Percentiles rank a stretch among this genome's conserved stretches.
Conservation (phyloP, 768 basidiomycete genomes). For the Trametes gibbosa region DNA sequence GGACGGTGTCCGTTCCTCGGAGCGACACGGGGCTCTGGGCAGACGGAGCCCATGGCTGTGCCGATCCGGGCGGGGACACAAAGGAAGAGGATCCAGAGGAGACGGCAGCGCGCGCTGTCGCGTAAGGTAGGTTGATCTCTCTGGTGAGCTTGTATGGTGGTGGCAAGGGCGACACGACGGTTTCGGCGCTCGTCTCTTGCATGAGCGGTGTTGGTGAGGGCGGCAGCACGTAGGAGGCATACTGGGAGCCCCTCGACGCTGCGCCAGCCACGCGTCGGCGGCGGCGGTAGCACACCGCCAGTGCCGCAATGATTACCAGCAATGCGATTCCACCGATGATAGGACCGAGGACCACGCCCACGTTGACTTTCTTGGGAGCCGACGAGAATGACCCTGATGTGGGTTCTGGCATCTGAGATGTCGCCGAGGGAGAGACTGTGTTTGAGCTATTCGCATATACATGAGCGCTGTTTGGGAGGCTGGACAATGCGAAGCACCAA, state of each 20-base stretch:
- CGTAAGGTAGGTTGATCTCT: too few relatives aligned
- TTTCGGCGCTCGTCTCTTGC: background rate
- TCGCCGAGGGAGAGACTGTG: background rate
- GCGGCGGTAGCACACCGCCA: background rate
- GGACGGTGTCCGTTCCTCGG: background rate
- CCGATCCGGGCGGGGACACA: background rate
- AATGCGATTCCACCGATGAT: conserved; percentile 16
- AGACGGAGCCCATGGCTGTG: background rate
- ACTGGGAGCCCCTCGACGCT: background rate
- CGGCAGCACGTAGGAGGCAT: background rate
- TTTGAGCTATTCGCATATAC: background rate
- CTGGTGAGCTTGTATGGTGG: background rate
- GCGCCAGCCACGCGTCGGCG: background rate
- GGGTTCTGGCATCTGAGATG: background rate
- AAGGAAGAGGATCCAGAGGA: background rate
- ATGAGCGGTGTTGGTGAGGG: background rate
- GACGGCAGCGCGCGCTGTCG: too few relatives aligned
- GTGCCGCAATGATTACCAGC: conserved; percentile 1
- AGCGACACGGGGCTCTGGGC: background rate
- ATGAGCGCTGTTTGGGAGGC: background rate
- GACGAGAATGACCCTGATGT: background rate
- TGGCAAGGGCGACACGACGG: background rate
- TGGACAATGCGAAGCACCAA: background rate
- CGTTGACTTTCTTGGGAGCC: conserved; percentile 4
- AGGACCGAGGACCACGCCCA: conserved; percentile 20